Conservation (phyloP, 805 yeast species). For the Millerago galiae region DNA sequence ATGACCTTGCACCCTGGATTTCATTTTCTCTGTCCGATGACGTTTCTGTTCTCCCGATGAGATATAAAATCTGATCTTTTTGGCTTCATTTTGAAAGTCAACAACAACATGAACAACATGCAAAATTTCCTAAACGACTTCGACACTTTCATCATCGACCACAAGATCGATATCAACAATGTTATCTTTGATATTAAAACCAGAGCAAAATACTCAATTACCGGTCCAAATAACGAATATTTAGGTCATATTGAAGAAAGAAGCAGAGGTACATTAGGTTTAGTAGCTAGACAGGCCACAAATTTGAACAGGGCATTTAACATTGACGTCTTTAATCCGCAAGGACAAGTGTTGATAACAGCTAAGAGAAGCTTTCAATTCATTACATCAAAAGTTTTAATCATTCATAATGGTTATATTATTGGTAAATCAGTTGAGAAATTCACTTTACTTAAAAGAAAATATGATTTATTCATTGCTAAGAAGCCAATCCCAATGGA, state of each 20-base stretch:
- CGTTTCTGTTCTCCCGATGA: too few species aligned
- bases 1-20: too few species aligned
- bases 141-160: background rate
- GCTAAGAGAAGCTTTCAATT: background rate
- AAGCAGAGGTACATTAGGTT: background rate
- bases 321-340: background rate
- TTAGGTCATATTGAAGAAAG: background rate
- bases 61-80: too few species aligned
- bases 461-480: slow-evolving; percentile 1
- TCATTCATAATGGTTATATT: slow-evolving; percentile 1
- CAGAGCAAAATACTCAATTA: background rate
- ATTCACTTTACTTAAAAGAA: background rate
- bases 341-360: background rate
- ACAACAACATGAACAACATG: too few species aligned
- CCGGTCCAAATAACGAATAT: background rate
- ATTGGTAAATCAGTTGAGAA: slow-evolving; percentile 3
- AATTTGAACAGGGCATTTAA: background rate
- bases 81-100: too few species aligned
- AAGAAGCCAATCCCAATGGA: background rate
- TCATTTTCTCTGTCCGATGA: too few species aligned
- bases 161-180: background rate
- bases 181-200: background rate
- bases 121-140: too few species aligned
- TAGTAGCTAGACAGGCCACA: background rate
- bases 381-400: slow-evolving; percentile 1